phyloP scores from a whole-genome alignment of 2,329 filamentous ascomycete species.

The Blastomyces parvus region DNA sequence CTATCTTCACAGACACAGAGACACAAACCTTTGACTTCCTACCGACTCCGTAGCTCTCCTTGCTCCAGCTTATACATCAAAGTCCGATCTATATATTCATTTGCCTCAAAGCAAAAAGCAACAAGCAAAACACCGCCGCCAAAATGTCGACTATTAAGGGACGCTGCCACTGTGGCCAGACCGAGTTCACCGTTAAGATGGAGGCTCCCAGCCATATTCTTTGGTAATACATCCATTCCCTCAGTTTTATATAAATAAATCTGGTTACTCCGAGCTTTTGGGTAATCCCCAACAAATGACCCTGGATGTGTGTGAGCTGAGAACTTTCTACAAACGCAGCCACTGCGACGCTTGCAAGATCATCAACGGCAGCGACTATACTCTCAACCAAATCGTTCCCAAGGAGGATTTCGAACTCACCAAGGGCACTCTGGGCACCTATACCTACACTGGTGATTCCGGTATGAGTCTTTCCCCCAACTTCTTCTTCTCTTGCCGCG shows the following conservation, averaged over 20 bases:
- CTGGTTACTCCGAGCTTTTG: neutral
- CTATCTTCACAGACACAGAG: neutral
- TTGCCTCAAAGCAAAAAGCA: neutral
- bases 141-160: constrained; percentile 41
- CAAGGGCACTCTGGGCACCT: constrained; percentile 42
- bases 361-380: constrained; percentile 43
- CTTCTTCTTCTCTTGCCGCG: neutral
- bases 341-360: constrained; percentile 51
- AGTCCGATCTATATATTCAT: neutral
- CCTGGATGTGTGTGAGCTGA: neutral
- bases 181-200: constrained; percentile 44
- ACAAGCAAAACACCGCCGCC: constrained; percentile 1
- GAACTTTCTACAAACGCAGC: constrained; percentile 23
- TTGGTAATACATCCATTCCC: constrained; percentile 18
- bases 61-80: neutral
- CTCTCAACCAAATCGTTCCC: constrained; percentile 47
- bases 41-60: neutral
- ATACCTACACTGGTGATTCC: constrained; percentile 49
- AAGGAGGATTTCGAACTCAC: constrained; percentile 43
- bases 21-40: neutral
- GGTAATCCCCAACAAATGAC: neutral
- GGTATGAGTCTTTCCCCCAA: constrained; percentile 25
- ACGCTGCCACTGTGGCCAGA: constrained; percentile 48
- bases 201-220: constrained; percentile 37
- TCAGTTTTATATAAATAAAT: neutral